These are phyloP conservation scores for Ceriops tagal DNA, from an alignment of 345 rosid species.

Conservation along the genomic window DNA sequence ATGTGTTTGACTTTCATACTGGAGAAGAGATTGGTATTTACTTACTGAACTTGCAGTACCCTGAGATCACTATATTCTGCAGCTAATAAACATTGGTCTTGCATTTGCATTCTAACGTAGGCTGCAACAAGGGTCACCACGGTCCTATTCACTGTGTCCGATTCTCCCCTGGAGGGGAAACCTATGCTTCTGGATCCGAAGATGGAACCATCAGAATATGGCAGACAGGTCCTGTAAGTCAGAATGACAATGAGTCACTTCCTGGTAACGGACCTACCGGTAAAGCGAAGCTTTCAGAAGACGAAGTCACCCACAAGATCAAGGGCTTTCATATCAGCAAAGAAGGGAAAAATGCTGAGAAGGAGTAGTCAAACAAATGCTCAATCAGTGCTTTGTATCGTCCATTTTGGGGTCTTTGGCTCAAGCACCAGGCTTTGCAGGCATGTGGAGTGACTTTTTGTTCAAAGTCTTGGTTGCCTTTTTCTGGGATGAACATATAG, in stretches of 20 bases:
- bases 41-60: background rate
- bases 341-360: conserved; percentile 18
- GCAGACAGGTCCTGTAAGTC: conserved; percentile 40
- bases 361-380: conserved; percentile 12
- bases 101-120: conserved; percentile 32
- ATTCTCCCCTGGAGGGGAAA: conserved; percentile 91
- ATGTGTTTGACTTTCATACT: conserved; percentile 66
- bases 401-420: background rate
- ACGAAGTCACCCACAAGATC: conserved; percentile 24
- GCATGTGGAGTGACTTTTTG: background rate
- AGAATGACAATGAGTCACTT: conserved; percentile 18
- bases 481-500: background rate
- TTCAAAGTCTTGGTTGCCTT: background rate
- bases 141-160: conserved; percentile 96
- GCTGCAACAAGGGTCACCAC: conserved; percentile 98
- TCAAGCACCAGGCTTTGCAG: background rate
- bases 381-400: background rate
- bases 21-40: conserved; percentile 69
- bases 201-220: conserved; percentile 81
- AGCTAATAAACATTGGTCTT: background rate
- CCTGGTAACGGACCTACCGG: conserved; percentile 18
- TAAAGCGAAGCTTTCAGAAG: conserved; percentile 19
- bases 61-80: background rate
- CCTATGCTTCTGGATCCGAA: conserved; percentile 95
- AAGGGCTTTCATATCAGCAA: conserved; percentile 23